Conservation (phyloP, 176 grass and related monocot genomes). For the Hyparrhenia diplandra region DNA sequence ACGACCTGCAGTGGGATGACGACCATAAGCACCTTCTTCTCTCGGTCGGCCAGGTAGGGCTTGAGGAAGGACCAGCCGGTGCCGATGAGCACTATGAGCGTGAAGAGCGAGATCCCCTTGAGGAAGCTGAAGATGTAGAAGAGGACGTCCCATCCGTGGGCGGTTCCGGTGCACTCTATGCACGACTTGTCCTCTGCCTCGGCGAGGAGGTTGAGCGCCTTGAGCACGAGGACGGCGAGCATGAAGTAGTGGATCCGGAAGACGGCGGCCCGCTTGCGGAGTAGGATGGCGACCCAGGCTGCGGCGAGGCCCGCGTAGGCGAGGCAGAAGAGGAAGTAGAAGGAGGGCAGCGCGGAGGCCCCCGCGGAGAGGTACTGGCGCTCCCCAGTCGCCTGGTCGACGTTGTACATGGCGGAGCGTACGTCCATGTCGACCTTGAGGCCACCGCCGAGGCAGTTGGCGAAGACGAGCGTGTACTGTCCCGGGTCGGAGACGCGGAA, state of each 20-base stretch:
- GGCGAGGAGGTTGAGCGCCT: conserved; percentile 79
- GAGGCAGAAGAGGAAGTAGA: conserved; percentile 82
- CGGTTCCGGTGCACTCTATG: conserved; percentile 88
- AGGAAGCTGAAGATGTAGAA: conserved; percentile 99
- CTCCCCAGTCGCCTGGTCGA: conserved; percentile 40
- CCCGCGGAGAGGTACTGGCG: conserved; percentile 90
- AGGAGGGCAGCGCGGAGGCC: conserved; percentile 51
- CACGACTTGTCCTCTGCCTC: conserved; percentile 92
- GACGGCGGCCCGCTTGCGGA: conserved; percentile 70
- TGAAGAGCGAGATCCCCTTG: conserved; percentile 95
- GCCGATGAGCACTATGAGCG: conserved; percentile 94
- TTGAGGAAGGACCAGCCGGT: conserved; percentile 98
- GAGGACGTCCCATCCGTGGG: conserved; percentile 94
- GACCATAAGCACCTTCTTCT: conserved; percentile 94
- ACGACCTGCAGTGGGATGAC: conserved; percentile 95
- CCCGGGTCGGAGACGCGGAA: conserved; percentile 53
- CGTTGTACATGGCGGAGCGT: conserved; percentile 92
- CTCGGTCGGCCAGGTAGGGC: conserved; percentile 80
- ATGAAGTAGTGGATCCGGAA: conserved; percentile 99
- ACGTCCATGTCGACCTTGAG: conserved; percentile 78
- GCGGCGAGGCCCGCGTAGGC: conserved; percentile 63
- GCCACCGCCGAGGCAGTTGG: conserved; percentile 68
- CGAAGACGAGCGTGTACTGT: conserved; percentile 94
- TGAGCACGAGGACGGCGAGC: conserved; percentile 85
- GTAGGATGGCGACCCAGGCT: conserved; percentile 59